Conservation (phyloP, 1,284 basidiomycete species). For the Veloporphyrellus conicus region DNA sequence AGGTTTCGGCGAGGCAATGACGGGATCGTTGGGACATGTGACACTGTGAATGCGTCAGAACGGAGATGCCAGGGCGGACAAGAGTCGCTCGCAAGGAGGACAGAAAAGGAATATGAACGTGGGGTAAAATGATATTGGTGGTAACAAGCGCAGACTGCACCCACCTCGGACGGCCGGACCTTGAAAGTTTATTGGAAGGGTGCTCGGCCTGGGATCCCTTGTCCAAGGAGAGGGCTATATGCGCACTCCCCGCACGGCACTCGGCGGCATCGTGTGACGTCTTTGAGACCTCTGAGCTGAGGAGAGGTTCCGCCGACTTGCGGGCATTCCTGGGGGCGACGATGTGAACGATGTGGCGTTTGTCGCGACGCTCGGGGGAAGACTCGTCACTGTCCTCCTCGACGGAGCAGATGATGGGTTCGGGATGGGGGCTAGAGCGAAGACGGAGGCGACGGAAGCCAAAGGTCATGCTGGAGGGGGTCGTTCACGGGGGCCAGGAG, state of each 20-base stretch:
- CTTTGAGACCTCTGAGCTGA: neutral
- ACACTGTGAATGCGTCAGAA: slow-evolving; percentile 14
- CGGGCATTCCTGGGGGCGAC: neutral
- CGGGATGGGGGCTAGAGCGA: slow-evolving; percentile 12
- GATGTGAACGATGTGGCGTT: slow-evolving; percentile 12
- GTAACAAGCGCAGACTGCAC: slow-evolving; percentile 1
- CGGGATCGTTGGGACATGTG: neutral
- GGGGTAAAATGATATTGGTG: neutral
- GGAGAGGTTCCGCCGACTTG: slow-evolving; percentile 6
- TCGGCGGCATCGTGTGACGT: neutral
- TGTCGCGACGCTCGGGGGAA: slow-evolving; percentile 17
- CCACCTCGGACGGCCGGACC: slow-evolving; percentile 12
- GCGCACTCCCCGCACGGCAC: slow-evolving; percentile 1
- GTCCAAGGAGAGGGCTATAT: slow-evolving; percentile 4
- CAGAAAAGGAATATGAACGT: slow-evolving; percentile 9
- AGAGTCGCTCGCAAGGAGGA: neutral
- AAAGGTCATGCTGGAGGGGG: slow-evolving; percentile 3
- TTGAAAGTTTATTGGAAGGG: slow-evolving; percentile 1
- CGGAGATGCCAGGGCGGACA: too few species aligned
- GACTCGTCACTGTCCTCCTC: slow-evolving; percentile 28
- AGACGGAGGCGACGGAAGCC: slow-evolving; percentile 24
- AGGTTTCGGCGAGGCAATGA: slow-evolving; percentile 7
- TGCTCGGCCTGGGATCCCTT: neutral
- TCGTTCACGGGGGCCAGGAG: too few species aligned
- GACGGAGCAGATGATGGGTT: neutral